Base-by-base conservation (phyloP, 805 yeast genomes). In the Maudiozyma turicensis region DNA sequence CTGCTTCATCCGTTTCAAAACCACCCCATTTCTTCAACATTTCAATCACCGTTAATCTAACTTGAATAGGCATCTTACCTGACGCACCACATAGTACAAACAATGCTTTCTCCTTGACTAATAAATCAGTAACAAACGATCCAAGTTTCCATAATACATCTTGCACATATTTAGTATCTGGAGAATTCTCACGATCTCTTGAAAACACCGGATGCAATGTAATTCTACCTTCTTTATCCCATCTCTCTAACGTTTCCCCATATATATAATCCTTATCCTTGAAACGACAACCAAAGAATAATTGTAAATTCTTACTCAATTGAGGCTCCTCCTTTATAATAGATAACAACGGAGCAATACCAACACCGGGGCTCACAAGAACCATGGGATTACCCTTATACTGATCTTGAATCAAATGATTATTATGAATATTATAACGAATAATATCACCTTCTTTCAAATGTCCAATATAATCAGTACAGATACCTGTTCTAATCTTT, bases 301-400 rank as follows among this genome's bases (percentile, higher is more conserved):
- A 64, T 41, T 74, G 67, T 40, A 84, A 48, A 0, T 53, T 51
- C 8, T 49, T 40, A 6, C 57, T 54, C 5, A 54, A 37, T 8
- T 31, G 38, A 28, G 52, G 48, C 3, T 64, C 57, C 1, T 71
- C 58, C 41, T 77, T 77, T 11, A 91, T 73, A 40, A 90, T 59
- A 1, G 86, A 76, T 58, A 87, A 78, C 76, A 91, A 80, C 2
- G 99, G 99, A 0, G 99, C 99, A 9, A 93, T 72, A 2, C 99
- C 99, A 0, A 98, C 95, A 3, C 99, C 99, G 0, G 99, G 95
- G 1, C 91, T 84, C 4, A 91, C 74, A 76, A 91, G 71, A 3
- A 93, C 67, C 29, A 85, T 67, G 0, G 95, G 85, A 2, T 52
- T 61, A 4, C 60, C 52, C 63, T 42, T 66, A 61, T 38, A 44